Conservation (phyloP, 306 rosid species). For the Comarum palustre region DNA sequence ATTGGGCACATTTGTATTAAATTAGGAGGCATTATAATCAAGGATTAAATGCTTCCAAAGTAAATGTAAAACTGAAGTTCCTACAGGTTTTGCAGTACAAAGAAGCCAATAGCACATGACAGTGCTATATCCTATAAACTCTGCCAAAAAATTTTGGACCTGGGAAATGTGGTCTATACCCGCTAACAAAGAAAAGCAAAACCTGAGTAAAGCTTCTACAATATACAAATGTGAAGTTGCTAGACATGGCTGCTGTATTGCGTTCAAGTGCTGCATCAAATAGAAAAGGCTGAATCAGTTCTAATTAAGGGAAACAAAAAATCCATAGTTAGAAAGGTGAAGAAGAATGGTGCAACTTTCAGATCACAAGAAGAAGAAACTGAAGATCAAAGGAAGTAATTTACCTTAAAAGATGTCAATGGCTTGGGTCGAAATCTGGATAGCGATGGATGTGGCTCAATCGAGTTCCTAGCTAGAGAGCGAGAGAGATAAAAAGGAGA, state of each 20-base stretch:
- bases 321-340: too few relatives aligned
- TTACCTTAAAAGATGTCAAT: too few relatives aligned
- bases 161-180: slow-evolving; percentile 6
- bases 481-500: too few relatives aligned
- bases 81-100: slow-evolving; percentile 19
- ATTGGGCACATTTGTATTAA: not conserved
- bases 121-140: slow-evolving; percentile 35
- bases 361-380: too few relatives aligned
- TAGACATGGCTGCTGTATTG: slow-evolving; percentile 21
- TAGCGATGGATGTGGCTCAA: too few relatives aligned
- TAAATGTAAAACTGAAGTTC: slow-evolving; percentile 24
- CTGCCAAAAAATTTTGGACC: slow-evolving; percentile 30
- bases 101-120: slow-evolving; percentile 29
- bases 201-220: slow-evolving; percentile 15
- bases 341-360: too few relatives aligned
- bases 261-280: too few relatives aligned
- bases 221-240: slow-evolving; percentile 31
- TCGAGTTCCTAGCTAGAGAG: too few relatives aligned
- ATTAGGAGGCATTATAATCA: not conserved
- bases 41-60: not conserved
- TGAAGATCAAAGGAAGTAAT: too few relatives aligned
- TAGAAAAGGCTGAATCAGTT: too few relatives aligned
- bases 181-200: not conserved
- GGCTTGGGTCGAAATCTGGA: too few relatives aligned
- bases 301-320: too few relatives aligned